Base-by-base conservation (phyloP, 1,284 basidiomycete genomes). In the Austroboletus rostrupii region DNA sequence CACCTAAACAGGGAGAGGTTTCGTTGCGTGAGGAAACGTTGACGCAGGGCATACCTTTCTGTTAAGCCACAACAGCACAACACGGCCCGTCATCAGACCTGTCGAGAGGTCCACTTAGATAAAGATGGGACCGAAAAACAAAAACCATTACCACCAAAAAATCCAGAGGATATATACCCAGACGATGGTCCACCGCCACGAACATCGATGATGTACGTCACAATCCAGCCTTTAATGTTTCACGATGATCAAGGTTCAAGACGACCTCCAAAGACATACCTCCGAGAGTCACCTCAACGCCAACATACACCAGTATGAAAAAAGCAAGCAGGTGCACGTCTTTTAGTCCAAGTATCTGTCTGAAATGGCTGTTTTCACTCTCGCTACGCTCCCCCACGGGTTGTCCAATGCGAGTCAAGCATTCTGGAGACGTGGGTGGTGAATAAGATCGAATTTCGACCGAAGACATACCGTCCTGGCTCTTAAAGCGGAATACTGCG, bases 261-360 rank as follows among this genome's bases (percentile, higher is more conserved):
- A n/a, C n/a, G n/a, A n/a, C n/a, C n/a, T n/a, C n/a, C n/a, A n/a
- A 3, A 21, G 20, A 47, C 54, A 37, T 57, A 75, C 75, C 75
- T 53, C 77, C 78, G 12, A 81, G 62, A 1, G 78, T 78, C n/a
- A 81, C 78, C 56, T 83, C 80, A 4, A 75, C 68, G 3, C 81
- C 82, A 11, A 83, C 78, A 53, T 82, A 81, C n/a, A 81, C 71
- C 23, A 81, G 66, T n/a, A 72, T 62, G 52, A 80, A 84, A 31
- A 75, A 53, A 0, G 80, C 76, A 23, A 83, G 62, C 39, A 76
- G 67, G 55, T 83, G 79, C 2, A 84, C 76, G 6, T 71, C 63
- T 45, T 64, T 70, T 39, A 75, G 61, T 7, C 63, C 61, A 49
- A 83, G 53, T 45, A 84, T 78, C 57, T 81, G 77, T 38, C 67